These are phyloP conservation scores for Dictyostelium purpureum DNA, from an alignment of 78 protist species.

Conservation along the genomic window DNA sequence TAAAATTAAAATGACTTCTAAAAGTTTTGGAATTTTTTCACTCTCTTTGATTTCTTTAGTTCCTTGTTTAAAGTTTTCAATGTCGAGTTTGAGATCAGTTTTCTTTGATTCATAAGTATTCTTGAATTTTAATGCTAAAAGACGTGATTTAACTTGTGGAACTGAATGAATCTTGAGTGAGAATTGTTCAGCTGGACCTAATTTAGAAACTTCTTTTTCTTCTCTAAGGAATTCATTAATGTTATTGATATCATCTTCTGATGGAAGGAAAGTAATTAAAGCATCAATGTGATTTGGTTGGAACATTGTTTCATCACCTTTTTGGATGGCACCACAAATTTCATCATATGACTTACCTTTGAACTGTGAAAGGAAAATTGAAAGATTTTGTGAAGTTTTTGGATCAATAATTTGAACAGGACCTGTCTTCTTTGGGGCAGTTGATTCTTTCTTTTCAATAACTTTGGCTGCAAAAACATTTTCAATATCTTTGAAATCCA, in stretches of 20 bases:
- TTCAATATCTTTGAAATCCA: constrained; percentile 76
- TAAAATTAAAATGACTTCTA: constrained; percentile 53
- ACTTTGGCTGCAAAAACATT: constrained; percentile 75
- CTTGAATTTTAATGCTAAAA: constrained; percentile 52
- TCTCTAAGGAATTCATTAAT: constrained; percentile 70
- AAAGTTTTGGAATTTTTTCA: constrained; percentile 42
- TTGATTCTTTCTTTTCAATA: constrained; percentile 75
- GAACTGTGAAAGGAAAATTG: constrained; percentile 82
- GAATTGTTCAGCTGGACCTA: constrained; percentile 74
- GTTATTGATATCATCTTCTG: constrained; percentile 71
- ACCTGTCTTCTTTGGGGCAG: constrained; percentile 60
- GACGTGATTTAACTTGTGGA: constrained; percentile 60
- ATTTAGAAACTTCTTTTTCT: constrained; percentile 27
- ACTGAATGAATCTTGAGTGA: constrained; percentile 56
- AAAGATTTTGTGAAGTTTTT: constrained; percentile 60
- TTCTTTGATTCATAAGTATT: constrained; percentile 56
- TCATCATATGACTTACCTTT: constrained; percentile 70
- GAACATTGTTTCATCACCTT: constrained; percentile 64
- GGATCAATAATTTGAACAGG: constrained; percentile 70
- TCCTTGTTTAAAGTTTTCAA: constrained; percentile 60
- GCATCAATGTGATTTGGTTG: constrained; percentile 74
- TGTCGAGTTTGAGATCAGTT: constrained; percentile 52
- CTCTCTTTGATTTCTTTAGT: constrained; percentile 8
- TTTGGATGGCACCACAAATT: constrained; percentile 31
- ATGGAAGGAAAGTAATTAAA: constrained; percentile 66